Base-by-base conservation (phyloP, 768 basidiomycete genomes). In the Lactifluus hygrophoroides region DNA sequence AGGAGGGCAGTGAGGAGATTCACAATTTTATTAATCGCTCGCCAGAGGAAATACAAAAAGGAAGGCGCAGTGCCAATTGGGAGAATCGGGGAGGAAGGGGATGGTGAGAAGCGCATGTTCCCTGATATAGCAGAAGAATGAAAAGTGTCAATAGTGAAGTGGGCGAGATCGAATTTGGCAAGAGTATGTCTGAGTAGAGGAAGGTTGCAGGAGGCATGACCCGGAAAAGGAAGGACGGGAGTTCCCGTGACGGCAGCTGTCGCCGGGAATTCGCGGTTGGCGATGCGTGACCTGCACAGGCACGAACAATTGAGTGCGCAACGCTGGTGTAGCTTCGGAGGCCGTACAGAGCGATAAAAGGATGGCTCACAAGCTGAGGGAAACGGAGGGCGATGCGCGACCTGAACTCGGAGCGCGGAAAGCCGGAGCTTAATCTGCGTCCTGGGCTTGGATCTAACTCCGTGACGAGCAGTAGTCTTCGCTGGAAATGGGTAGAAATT, bases 201-300 rank as follows among this genome's bases (percentile, higher is more conserved):
- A 38, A 46, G 19, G 43, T 40, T 21, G 32, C 37, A 23, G 38
- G 40, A 19, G 30, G 40, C 25, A 27, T 32, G 14, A 30, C 30
- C 52, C 13, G 19, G 47, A 54, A 59, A 54, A 47, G 58, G 25
- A 59, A 59, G 23, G 16, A 44, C 7, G 37, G 38, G 49, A 49
- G 59, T 30, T 43, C 49, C 43, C 59, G 49, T 60, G 59, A 60
- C 28, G 59, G 54, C 59, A 60, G 42, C 49, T 60, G 59, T 60
- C 59, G 43, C 27, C 59, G 59, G 59, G 44, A 51, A 51, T 51
- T 55, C 34, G 42, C 54, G 54, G 59, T 17, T 43, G 59, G 32
- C 46, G 48, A 51, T 38, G 37, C 11, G 40, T 46, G 59, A 46
- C 48, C 27, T 56, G 37, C 34, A 45, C 49, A 48, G 57, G 51